A percentile compares a stretch with the other conserved stretches of the same genome.
These are phyloP conservation scores for Castanospermum australe DNA, from an alignment of 306 rosid genomes.

Conservation along the genomic window DNA sequence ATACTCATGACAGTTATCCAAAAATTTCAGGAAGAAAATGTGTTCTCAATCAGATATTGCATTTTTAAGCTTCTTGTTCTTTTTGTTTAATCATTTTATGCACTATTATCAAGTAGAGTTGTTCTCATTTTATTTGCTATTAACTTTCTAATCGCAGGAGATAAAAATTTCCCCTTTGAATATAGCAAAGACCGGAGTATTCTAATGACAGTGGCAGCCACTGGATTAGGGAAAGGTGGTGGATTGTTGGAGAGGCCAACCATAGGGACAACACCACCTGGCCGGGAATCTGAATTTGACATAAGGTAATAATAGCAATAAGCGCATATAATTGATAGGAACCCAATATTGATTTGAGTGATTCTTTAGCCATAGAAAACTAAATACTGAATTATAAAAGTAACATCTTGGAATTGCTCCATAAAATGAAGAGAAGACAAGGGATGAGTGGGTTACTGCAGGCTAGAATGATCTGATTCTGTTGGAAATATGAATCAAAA, in stretches of 20 bases:
- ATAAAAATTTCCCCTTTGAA: slow-evolving; percentile 36
- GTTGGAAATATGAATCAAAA: background rate
- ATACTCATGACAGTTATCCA: background rate
- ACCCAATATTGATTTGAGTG: too few species aligned
- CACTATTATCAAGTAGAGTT: background rate
- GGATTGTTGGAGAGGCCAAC: slow-evolving; percentile 87
- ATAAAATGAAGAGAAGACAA: background rate
- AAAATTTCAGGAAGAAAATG: background rate
- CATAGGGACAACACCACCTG: slow-evolving; percentile 73
- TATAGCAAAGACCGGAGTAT: slow-evolving; percentile 50
- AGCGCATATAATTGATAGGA: background rate
- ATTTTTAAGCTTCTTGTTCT: background rate
- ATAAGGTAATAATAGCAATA: slow-evolving; percentile 41
- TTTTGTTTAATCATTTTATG: background rate
- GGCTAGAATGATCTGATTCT: background rate
- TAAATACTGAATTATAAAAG: background rate
- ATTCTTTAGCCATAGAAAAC: too few species aligned
- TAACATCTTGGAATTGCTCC: background rate
- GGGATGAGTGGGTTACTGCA: background rate
- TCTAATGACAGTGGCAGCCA: slow-evolving; percentile 46
- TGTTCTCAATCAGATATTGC: background rate
- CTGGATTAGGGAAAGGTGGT: slow-evolving; percentile 63
- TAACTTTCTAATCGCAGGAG: slow-evolving; percentile 46
- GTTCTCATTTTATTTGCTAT: slow-evolving; percentile 15
- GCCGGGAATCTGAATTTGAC: slow-evolving; percentile 83